Evolutionary conservation across 306 rosid species (phyloP).

Genomic region (Cucurbita pepo): DNA sequence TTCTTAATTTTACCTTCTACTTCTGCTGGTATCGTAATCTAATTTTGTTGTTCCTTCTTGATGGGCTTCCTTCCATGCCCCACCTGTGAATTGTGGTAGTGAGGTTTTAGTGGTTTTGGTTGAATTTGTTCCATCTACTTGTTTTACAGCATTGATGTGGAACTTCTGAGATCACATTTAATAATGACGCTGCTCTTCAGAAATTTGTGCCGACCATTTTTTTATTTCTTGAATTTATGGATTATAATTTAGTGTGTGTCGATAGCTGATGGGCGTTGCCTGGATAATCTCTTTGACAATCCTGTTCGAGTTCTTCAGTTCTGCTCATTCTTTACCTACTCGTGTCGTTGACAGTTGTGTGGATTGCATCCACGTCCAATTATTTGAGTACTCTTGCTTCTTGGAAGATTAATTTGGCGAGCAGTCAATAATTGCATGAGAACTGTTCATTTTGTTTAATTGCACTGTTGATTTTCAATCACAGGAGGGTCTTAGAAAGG

Average conservation of each 20-base stretch:
- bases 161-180: background rate
- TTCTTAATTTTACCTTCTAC: background rate
- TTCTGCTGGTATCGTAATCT: background rate
- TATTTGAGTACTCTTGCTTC: background rate
- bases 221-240: background rate
- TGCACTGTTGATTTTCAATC: background rate
- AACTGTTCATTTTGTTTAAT: background rate
- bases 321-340: background rate
- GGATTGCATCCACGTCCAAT: background rate
- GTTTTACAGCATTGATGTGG: background rate
- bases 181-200: background rate
- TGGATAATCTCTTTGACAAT: background rate
- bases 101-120: background rate
- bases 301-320: background rate
- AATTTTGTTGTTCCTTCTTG: background rate
- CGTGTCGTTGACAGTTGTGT: background rate
- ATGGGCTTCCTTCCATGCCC: background rate
- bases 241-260: background rate
- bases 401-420: background rate
- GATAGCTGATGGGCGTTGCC: background rate
- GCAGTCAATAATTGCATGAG: background rate
- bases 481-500: background rate
- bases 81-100: background rate
- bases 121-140: background rate
- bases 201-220: background rate